Evolutionary conservation across 1,139 yeast species (phyloP), one percentile per base, ranked within the genome.

Genomic region (Yamadazyma jaroonii): DNA sequence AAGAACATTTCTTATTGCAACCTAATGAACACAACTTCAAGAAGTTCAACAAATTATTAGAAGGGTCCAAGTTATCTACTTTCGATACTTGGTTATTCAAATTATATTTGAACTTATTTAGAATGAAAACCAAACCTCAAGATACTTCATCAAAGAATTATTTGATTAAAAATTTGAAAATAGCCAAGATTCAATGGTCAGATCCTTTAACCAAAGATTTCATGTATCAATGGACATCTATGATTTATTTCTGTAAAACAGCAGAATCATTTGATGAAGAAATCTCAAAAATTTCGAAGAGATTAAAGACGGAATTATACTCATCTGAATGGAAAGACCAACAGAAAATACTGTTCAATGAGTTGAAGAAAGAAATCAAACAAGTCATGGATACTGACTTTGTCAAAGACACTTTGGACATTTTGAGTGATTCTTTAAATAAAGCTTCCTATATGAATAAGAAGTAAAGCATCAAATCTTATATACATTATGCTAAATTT

Each of bases 71-170:
- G 29, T 41, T 52, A 9, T 32, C 44, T 12, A 38, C 41, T 22
- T 56, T 55, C 42, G 62, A 60, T 32, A 41, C 42, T 23, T 55
- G 62, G 56, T 31, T 56, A 7, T 49, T 41, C 37, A 61, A 59
- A 38, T 40, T 60, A 10, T 59, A 59, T 32, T 47, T 53, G 27
- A 59, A 53, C 36, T 34, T 62, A 7, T 49, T 54, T 40, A 62
- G 56, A 43, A 34, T 47, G 34, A 39, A 49, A 34, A 34, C 45
- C 26, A 44, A 44, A 23, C 36, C 48, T 24, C 55, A 57, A 33
- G 70, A 63, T 32, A 36, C 47, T 9, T 57, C 61, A 20, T 55
- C 67, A 7, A 41, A 49, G 36, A 66, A 66, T 37, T 64, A 47
- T 40, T 46, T 67, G 36, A 42, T 45, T 15, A 66, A 66, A 37